These are phyloP conservation scores for Microcyclosporella mali DNA, from an alignment of 2,329 filamentous ascomycete species.

Conservation along the genomic window DNA sequence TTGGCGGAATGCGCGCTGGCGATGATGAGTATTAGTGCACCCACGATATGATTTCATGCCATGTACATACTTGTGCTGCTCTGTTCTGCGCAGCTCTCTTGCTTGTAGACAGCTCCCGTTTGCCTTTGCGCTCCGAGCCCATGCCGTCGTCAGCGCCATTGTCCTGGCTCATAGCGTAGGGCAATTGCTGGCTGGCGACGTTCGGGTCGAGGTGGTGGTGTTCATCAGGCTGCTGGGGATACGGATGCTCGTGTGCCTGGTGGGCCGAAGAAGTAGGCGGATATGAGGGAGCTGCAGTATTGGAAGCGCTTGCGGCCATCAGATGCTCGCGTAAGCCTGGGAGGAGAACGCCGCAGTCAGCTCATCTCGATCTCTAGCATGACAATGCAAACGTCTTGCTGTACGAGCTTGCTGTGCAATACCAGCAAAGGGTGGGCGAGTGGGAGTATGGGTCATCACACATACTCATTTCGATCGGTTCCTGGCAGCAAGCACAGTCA, in stretches of 20 bases:
- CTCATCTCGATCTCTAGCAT: slow-evolving; percentile 6
- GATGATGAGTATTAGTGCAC: background rate
- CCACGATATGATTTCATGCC: background rate
- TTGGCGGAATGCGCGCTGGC: slow-evolving; percentile 87
- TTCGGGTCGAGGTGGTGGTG: slow-evolving; percentile 53
- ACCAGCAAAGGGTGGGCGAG: slow-evolving; percentile 1
- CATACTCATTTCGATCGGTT: slow-evolving; percentile 40
- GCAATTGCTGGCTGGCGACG: slow-evolving; percentile 45
- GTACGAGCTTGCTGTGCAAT: background rate
- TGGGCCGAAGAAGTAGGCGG: slow-evolving; percentile 30
- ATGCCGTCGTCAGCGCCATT: slow-evolving; percentile 42
- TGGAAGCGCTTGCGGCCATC: slow-evolving; percentile 44
- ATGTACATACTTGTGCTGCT: slow-evolving; percentile 78
- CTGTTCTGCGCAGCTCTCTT: slow-evolving; percentile 96
- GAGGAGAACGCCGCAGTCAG: slow-evolving; percentile 6
- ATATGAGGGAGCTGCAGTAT: slow-evolving; percentile 36
- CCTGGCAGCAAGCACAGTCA: slow-evolving; percentile 13
- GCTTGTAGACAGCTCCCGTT: slow-evolving; percentile 86
- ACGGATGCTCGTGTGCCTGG: slow-evolving; percentile 28
- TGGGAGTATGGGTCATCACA: slow-evolving; percentile 10
- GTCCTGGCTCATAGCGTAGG: slow-evolving; percentile 45
- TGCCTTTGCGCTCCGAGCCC: slow-evolving; percentile 61
- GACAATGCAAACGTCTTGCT: background rate
- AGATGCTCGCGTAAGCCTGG: slow-evolving; percentile 59
- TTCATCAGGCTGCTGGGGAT: slow-evolving; percentile 36